Evolutionary conservation across 176 grass and related monocot genomes (phyloP), one percentile per base, ranked within the genome.

Genomic region (Themeda triandra): DNA sequence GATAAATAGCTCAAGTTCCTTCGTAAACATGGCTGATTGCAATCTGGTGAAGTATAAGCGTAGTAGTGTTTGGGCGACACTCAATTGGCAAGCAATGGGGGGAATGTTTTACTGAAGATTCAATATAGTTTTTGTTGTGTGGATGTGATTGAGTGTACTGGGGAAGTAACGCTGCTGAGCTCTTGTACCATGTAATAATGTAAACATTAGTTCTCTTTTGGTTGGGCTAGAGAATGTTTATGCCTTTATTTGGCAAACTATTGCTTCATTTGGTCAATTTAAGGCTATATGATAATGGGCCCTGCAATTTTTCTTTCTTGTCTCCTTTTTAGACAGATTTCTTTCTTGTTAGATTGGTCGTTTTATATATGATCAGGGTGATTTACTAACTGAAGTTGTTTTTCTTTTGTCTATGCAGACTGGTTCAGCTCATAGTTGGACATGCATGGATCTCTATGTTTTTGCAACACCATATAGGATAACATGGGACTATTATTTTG

Each of bases 361-460:
- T 79, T 62, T 17, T 24, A 9, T 41, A 85, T 41, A 85, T 69
- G 17, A 77, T 76, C 46, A 56, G 10, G 13, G 28, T 29, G 4
- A 21, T 60, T 30, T 21, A 56, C 53, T 76, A 69, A 54, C 0
- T 53, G 21, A 69, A 42, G 6, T 29, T 65, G 9, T 27, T 76
- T 37, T 44, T 70, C 27, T 37, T 27, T 36, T 54, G 54, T 18
- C 32, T 70, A 59, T 83, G 36, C 80, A 96, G 93, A 92, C 91
- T 85, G 80, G 71, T 84, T 80, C 41, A 71, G 91, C 90, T 75
- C 88, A 92, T 66, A 96, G 93, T 8, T 96, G 93, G 93, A 91
- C 93, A 15, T 96, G 93, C 79, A 96, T 96, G 93, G 93, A 96
- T 85, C 90, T 95, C 18, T 95, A 95, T 69, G 93, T 96, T 67